Evolutionary conservation across 2,329 filamentous ascomycete species (phyloP).

Genomic region (Nigrospora oryzae): DNA sequence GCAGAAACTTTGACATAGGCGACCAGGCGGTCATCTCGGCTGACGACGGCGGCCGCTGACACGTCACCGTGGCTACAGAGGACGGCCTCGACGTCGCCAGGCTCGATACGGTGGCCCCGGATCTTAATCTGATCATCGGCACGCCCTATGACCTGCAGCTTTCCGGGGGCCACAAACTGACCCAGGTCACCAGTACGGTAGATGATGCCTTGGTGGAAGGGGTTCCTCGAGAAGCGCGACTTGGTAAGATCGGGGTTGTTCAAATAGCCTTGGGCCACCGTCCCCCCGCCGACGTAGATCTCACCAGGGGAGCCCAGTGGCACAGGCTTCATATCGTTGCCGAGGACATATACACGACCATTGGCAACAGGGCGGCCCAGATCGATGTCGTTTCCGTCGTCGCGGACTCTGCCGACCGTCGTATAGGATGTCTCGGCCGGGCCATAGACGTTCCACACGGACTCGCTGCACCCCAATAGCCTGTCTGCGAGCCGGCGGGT

Average conservation of each 20-base stretch:
- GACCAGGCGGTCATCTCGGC: conserved; percentile 16
- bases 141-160: conserved; percentile 13
- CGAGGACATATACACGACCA: conserved; percentile 29
- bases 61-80: conserved; percentile 11
- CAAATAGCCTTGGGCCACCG: conserved; percentile 23
- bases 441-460: conserved; percentile 19
- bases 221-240: conserved; percentile 11
- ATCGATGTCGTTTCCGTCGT: conserved; percentile 10
- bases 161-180: conserved; percentile 6
- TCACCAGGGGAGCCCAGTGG: conserved; percentile 26
- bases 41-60: conserved; percentile 16
- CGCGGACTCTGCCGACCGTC: conserved; percentile 15
- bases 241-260: conserved; percentile 10
- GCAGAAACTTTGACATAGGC: too few relatives aligned
- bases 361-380: conserved; percentile 21
- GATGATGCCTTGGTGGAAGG: conserved; percentile 13
- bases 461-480: conserved; percentile 17
- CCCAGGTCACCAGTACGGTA: conserved; percentile 18
- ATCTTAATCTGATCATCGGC: conserved; percentile 20
- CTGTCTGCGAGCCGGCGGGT: conserved; percentile 16
- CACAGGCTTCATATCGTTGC: conserved; percentile 23
- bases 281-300: conserved; percentile 21
- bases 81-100: conserved; percentile 19
- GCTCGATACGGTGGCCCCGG: conserved; percentile 18
- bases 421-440: conserved; percentile 18